These are phyloP conservation scores for Colletotrichum gloeosporioides DNA, from an alignment of 2,329 filamentous ascomycete genomes.

Conservation along the genomic window DNA sequence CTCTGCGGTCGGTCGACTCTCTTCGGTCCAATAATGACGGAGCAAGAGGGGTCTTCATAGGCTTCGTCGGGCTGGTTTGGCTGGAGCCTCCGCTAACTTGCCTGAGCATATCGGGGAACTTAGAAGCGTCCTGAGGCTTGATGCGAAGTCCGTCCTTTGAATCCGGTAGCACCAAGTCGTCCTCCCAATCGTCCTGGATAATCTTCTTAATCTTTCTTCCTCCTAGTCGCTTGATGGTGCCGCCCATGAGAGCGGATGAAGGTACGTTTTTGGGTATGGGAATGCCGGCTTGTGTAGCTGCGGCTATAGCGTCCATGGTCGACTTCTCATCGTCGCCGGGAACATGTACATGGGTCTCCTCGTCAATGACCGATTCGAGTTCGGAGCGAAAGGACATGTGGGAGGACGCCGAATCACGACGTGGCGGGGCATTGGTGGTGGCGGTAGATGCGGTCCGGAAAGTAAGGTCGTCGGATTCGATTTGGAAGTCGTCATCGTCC, in stretches of 20 bases:
- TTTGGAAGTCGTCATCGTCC: constrained; percentile 78
- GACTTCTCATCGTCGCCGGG: constrained; percentile 85
- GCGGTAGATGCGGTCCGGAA: constrained; percentile 58
- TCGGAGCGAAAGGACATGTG: constrained; percentile 84
- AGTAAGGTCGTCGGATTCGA: constrained; percentile 70
- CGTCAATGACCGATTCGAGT: constrained; percentile 74
- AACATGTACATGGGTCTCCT: constrained; percentile 87
- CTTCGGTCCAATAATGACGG: constrained; percentile 32
- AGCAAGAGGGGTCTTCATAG: constrained; percentile 36
- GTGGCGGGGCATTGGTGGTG: constrained; percentile 52
- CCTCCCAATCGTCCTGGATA: constrained; percentile 81
- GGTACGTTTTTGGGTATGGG: constrained; percentile 88
- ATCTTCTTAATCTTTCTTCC: constrained; percentile 74
- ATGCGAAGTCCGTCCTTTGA: constrained; percentile 66
- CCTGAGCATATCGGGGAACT: constrained; percentile 72
- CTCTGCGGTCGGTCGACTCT: constrained; percentile 31
- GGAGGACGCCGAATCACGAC: constrained; percentile 81
- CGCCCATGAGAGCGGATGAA: constrained; percentile 86
- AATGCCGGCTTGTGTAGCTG: constrained; percentile 88
- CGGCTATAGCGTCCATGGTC: constrained; percentile 83
- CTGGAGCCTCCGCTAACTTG: constrained; percentile 66
- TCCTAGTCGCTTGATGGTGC: constrained; percentile 90
- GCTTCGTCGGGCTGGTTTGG: constrained; percentile 57
- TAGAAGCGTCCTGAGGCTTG: constrained; percentile 63
- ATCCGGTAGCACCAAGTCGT: constrained; percentile 75